These are phyloP conservation scores for Ensete glaucum DNA, from an alignment of 176 grass and related monocot genomes.

Conservation along the genomic window DNA sequence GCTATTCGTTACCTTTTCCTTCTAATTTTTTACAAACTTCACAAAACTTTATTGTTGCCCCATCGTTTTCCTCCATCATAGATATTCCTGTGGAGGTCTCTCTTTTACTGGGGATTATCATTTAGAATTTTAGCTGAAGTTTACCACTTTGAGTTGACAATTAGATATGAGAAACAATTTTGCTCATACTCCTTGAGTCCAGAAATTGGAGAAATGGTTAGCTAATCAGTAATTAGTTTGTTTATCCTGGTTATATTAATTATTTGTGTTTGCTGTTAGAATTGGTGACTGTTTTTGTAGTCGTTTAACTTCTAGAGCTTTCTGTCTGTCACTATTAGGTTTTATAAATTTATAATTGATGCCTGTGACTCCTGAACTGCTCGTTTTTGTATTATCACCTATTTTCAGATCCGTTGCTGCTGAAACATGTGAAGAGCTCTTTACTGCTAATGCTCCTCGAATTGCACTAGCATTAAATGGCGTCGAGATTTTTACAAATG, in stretches of 20 bases:
- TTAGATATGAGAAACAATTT: not conserved
- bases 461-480: slow-evolving; percentile 79
- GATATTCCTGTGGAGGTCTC: not conserved
- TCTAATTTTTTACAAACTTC: not conserved
- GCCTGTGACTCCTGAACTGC: not conserved
- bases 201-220: not conserved
- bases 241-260: not conserved
- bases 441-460: slow-evolving; percentile 68
- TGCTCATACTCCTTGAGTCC: not conserved
- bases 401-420: slow-evolving; percentile 61
- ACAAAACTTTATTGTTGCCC: not conserved
- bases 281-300: not conserved
- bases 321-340: not conserved
- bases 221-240: not conserved
- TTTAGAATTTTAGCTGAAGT: not conserved
- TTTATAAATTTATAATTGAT: not conserved
- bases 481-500: slow-evolving; percentile 87
- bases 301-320: not conserved
- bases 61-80: not conserved
- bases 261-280: not conserved
- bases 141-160: not conserved
- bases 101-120: not conserved
- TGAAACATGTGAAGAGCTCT: slow-evolving; percentile 97
- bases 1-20: not conserved
- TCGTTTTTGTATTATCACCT: not conserved